A percentile compares a stretch with the other conserved stretches of the same genome.
Conservation (phyloP, 2,329 filamentous ascomycete species). For the Calonectria pteridis region DNA sequence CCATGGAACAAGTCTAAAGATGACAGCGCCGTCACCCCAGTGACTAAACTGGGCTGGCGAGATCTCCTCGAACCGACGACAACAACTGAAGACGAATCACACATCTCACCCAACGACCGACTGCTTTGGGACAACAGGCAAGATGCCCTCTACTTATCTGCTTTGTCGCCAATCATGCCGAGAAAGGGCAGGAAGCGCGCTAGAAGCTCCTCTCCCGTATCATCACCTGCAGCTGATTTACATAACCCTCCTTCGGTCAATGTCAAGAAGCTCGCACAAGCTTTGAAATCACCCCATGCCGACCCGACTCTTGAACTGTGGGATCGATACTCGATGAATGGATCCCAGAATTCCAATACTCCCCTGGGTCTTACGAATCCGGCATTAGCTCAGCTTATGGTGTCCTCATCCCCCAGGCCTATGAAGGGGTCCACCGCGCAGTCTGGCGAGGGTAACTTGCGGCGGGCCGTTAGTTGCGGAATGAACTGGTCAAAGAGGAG, state of each 20-base stretch:
- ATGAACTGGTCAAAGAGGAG: conserved; percentile 79
- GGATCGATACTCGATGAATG: conserved; percentile 76
- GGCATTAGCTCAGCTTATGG: conserved; percentile 73
- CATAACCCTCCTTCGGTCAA: conserved; percentile 63
- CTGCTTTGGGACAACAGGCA: conserved; percentile 71
- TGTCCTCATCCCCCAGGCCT: conserved; percentile 78
- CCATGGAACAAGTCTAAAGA: conserved; percentile 36
- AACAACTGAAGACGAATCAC: conserved; percentile 58
- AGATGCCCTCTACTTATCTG: conserved; percentile 54
- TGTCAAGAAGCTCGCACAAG: conserved; percentile 67
- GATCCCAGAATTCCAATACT: conserved; percentile 56
- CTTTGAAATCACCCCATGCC: conserved; percentile 74
- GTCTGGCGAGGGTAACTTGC: conserved; percentile 61
- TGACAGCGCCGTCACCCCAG: conserved; percentile 57
- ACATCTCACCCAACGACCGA: conserved; percentile 70
- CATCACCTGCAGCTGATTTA: conserved; percentile 71
- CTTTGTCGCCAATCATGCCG: conserved; percentile 61
- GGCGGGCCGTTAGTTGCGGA: conserved; percentile 77
- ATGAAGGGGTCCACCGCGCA: conserved; percentile 56
- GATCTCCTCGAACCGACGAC: conserved; percentile 65
- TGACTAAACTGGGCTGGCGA: conserved; percentile 67
- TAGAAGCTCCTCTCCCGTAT: conserved; percentile 79
- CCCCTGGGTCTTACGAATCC: conserved; percentile 65
- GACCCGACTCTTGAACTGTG: conserved; percentile 82
- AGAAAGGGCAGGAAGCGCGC: conserved; percentile 74